Percentiles rank a stretch among this genome's conserved stretches.
phyloP scores from a whole-genome alignment of 1,284 basidiomycete species.

The Cryptococcus sp. region DNA sequence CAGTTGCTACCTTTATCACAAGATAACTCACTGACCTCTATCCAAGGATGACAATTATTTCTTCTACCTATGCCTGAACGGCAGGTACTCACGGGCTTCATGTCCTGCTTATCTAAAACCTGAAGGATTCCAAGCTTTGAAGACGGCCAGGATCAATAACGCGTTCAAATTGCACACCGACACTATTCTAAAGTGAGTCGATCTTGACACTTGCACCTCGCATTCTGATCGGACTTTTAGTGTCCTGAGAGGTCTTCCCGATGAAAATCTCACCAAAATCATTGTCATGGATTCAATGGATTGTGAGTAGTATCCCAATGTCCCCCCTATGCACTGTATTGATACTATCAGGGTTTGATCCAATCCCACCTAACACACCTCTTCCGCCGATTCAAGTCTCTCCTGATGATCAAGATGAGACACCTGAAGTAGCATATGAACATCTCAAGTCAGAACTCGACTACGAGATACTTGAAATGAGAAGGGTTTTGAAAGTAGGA shows the following conservation, averaged over 20 bases:
- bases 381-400: slow-evolving; percentile 37
- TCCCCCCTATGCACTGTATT: neutral
- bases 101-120: slow-evolving; percentile 71
- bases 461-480: slow-evolving; percentile 61
- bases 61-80: slow-evolving; percentile 63
- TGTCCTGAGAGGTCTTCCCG: slow-evolving; percentile 57
- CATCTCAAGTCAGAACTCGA: slow-evolving; percentile 54
- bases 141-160: slow-evolving; percentile 56
- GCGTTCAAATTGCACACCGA: slow-evolving; percentile 71
- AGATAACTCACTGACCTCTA: neutral
- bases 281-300: slow-evolving; percentile 79
- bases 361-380: slow-evolving; percentile 51
- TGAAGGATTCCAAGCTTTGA: slow-evolving; percentile 60
- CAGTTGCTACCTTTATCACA: neutral
- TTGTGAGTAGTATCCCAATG: slow-evolving; percentile 42
- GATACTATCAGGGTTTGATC: slow-evolving; percentile 54
- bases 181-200: slow-evolving; percentile 65
- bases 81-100: slow-evolving; percentile 62
- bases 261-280: slow-evolving; percentile 58
- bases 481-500: slow-evolving; percentile 58
- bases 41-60: slow-evolving; percentile 59
- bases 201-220: too few species aligned
- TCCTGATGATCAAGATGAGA: slow-evolving; percentile 43
- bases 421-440: slow-evolving; percentile 42
- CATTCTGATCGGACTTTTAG: slow-evolving; percentile 35